phyloP scores from a whole-genome alignment of 352 stramenopile genomes.

The Proteromonas lacertae region DNA sequence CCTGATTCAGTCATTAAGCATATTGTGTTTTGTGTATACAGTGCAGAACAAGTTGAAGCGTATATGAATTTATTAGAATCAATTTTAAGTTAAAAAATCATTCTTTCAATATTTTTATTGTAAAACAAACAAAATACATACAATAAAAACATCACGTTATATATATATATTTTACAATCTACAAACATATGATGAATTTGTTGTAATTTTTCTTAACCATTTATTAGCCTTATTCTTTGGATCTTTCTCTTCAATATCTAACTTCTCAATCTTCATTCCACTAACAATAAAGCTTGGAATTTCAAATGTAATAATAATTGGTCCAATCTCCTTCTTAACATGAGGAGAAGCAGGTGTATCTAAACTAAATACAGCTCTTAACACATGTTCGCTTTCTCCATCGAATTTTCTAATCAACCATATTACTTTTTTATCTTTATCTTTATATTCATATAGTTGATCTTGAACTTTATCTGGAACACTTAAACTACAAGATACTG shows the following conservation, averaged over 20 bases:
- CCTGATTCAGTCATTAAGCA: too few species aligned
- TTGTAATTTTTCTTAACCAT: constrained; percentile 94
- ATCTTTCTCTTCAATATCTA: constrained; percentile 80
- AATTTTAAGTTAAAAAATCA: too few species aligned
- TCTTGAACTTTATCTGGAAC: neutral
- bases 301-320: constrained; percentile 91
- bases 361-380: constrained; percentile 47
- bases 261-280: constrained; percentile 79
- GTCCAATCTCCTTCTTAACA: constrained; percentile 61
- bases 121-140: too few species aligned
- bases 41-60: too few species aligned
- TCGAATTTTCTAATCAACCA: constrained; percentile 85
- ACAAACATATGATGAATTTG: constrained; percentile 84
- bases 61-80: too few species aligned
- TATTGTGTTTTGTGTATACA: too few species aligned
- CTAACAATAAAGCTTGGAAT: constrained; percentile 99
- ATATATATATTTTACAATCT: too few species aligned
- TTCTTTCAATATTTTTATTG: too few species aligned
- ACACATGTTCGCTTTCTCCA: constrained; percentile 59
- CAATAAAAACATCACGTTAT: too few species aligned
- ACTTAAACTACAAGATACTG: neutral
- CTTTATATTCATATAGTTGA: constrained; percentile 39
- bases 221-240: constrained; percentile 87
- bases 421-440: constrained; percentile 33
- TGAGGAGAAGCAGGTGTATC: constrained; percentile 15